Evolutionary conservation across 2,329 filamentous ascomycete species (phyloP).

Genomic region (Diaporthe amygdali): DNA sequence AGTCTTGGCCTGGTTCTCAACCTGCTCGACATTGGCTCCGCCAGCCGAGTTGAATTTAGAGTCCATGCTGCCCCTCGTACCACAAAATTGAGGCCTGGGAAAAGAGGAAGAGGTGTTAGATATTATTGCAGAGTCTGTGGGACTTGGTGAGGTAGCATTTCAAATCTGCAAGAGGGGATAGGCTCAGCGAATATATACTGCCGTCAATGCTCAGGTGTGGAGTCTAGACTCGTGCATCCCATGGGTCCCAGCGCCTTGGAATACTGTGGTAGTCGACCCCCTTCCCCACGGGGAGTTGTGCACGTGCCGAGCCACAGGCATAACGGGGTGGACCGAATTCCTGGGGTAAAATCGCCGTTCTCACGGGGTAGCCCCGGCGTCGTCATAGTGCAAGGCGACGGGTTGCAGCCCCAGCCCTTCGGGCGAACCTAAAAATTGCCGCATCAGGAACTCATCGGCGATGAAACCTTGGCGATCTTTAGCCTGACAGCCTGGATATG

Average conservation of each 20-base stretch:
- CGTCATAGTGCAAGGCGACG: background rate
- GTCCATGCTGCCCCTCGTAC: background rate
- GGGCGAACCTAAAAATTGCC: background rate
- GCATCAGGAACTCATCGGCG: background rate
- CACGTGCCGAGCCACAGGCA: background rate
- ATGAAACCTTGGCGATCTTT: background rate
- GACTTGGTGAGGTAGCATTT: background rate
- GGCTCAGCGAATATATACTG: slow-evolving; percentile 8
- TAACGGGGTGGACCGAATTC: slow-evolving; percentile 5
- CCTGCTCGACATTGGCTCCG: slow-evolving; percentile 1
- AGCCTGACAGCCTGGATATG: background rate
- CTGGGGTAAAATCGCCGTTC: background rate
- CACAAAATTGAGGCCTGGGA: background rate
- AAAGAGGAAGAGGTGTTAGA: background rate
- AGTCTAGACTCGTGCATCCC: background rate
- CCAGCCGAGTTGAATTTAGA: slow-evolving; percentile 4
- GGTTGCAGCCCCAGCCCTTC: background rate
- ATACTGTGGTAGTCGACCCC: background rate
- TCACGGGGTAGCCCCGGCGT: background rate
- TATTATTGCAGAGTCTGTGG: background rate
- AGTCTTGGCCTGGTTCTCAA: background rate
- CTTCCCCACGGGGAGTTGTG: background rate
- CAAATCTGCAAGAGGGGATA: slow-evolving; percentile 1
- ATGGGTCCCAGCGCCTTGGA: background rate
- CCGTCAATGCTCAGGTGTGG: background rate